Evolutionary conservation across 768 basidiomycete species (phyloP).

Genomic region (Podaxis rugospora): DNA sequence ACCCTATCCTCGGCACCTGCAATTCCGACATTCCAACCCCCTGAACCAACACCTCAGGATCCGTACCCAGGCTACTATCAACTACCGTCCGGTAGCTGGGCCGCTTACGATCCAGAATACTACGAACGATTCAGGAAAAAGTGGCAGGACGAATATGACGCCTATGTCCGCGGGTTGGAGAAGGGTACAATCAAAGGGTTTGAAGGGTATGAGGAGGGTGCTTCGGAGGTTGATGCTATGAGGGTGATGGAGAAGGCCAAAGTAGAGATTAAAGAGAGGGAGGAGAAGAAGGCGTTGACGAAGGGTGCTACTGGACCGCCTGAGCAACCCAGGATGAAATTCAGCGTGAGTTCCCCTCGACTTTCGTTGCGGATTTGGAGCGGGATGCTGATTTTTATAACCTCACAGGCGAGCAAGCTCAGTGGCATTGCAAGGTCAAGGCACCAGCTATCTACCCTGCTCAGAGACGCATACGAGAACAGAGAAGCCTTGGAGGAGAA

Average conservation of each 20-base stretch:
- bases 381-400: not conserved
- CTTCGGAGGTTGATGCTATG: conserved; percentile 60
- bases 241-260: conserved; percentile 78
- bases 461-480: conserved; percentile 81
- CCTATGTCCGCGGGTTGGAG: conserved; percentile 68
- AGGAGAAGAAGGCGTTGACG: conserved; percentile 74
- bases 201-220: conserved; percentile 53
- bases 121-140: conserved; percentile 64
- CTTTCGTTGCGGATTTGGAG: not conserved
- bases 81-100: conserved; percentile 77
- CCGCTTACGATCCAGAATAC: conserved; percentile 64
- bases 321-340: conserved; percentile 75
- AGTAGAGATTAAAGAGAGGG: conserved; percentile 67
- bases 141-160: conserved; percentile 72
- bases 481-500: conserved; percentile 78
- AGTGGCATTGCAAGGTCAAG: conserved; percentile 66
- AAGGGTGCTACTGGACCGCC: conserved; percentile 53
- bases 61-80: conserved; percentile 87
- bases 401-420: conserved; percentile 59
- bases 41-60: conserved; percentile 70
- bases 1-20: conserved; percentile 63
- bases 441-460: conserved; percentile 75
- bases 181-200: conserved; percentile 65
- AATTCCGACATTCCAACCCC: conserved; percentile 63
- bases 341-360: conserved; percentile 50